These are phyloP conservation scores for Leucosporidium yakuticum DNA, from an alignment of 768 basidiomycete species.

Conservation along the genomic window DNA sequence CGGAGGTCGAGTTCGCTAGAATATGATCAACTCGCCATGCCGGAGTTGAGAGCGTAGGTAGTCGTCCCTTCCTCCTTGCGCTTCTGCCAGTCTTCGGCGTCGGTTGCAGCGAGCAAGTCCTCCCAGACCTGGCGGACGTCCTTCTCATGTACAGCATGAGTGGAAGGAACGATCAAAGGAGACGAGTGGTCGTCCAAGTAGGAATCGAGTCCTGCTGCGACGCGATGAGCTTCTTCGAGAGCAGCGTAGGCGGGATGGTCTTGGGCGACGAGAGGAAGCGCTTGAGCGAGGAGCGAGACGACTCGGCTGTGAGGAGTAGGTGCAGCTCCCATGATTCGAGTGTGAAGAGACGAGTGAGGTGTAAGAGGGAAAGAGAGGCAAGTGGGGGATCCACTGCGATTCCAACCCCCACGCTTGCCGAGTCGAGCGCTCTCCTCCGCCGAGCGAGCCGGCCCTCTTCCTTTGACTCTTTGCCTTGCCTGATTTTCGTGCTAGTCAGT, in stretches of 20 bases:
- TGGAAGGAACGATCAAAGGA: constrained; percentile 20
- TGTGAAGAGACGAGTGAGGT: background rate
- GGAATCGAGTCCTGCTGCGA: constrained; percentile 17
- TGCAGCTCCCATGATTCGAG: background rate
- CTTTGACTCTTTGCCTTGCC: background rate
- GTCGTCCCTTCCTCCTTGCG: constrained; percentile 19
- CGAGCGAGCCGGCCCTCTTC: background rate
- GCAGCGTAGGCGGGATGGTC: background rate
- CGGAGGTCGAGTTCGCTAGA: background rate
- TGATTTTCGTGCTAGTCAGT: too few relatives aligned
- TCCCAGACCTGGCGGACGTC: constrained; percentile 11
- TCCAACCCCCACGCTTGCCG: background rate
- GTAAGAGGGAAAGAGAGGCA: background rate
- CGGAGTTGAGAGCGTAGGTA: constrained; percentile 7
- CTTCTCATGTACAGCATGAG: background rate
- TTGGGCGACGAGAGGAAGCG: background rate
- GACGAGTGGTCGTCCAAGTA: constrained; percentile 30
- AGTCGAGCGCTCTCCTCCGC: background rate
- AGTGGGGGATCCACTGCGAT: background rate
- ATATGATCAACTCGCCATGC: constrained; percentile 11
- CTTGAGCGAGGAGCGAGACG: background rate
- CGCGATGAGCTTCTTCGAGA: constrained; percentile 18
- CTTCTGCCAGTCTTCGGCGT: constrained; percentile 24
- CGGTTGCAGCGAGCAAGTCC: constrained; percentile 24
- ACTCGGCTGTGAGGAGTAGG: constrained; percentile 12